phyloP scores from a whole-genome alignment of 805 yeast species.

The Candida palmyrensis region DNA sequence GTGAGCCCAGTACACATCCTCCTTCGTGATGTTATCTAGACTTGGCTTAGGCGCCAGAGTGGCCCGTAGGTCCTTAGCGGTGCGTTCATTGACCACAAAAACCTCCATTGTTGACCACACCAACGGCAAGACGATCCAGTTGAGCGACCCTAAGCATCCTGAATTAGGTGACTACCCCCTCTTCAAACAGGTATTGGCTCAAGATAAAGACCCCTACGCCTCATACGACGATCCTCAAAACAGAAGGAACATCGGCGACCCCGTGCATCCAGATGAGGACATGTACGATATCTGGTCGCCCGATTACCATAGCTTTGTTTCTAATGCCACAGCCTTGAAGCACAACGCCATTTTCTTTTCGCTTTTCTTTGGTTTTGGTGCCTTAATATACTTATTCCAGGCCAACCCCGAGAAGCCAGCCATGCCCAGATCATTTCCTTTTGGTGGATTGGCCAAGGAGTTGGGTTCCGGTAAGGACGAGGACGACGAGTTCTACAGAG shows the following conservation, averaged over 20 bases:
- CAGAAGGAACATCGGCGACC: conserved; percentile 73
- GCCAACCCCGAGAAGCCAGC: conserved; percentile 63
- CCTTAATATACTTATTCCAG: conserved; percentile 38
- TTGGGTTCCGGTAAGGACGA: conserved; percentile 58
- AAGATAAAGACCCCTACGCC: conserved; percentile 62
- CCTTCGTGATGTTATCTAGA: conserved; percentile 23
- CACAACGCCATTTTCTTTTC: conserved; percentile 50
- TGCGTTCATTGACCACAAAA: conserved; percentile 23
- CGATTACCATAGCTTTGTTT: conserved; percentile 58
- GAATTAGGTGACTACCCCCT: conserved; percentile 58
- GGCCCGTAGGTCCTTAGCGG: conserved; percentile 6
- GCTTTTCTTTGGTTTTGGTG: conserved; percentile 40
- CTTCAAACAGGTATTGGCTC: conserved; percentile 55
- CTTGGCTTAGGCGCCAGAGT: conserved; percentile 16
- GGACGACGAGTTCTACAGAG: conserved; percentile 39
- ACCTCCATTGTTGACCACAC: conserved; percentile 36
- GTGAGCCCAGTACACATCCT: not conserved
- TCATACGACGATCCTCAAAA: conserved; percentile 78
- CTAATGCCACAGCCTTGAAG: conserved; percentile 55
- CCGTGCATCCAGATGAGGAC: conserved; percentile 68
- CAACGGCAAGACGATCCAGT: conserved; percentile 33
- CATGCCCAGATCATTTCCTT: conserved; percentile 70
- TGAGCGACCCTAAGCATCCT: conserved; percentile 38
- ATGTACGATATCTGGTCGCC: conserved; percentile 83
- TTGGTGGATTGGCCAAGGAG: conserved; percentile 68